Evolutionary conservation across 495 filamentous ascomycete genomes (phyloP).

Genomic region (Chlorociboria aeruginascens): DNA sequence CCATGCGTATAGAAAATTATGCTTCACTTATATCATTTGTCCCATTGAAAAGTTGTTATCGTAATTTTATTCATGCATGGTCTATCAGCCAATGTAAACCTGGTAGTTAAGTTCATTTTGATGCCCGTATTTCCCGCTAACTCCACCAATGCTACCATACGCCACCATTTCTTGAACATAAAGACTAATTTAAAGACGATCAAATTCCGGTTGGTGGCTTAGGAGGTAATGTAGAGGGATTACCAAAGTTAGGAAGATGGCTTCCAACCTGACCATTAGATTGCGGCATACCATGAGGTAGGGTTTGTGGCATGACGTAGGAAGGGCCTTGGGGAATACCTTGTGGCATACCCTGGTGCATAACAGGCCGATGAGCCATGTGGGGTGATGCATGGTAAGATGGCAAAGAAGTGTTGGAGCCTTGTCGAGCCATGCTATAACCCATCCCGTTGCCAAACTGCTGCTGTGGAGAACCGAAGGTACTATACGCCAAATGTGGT

Average conservation of each 20-base stretch:
- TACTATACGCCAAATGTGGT: conserved; percentile 20
- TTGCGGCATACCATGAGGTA: conserved; percentile 7
- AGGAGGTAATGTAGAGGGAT: conserved; percentile 41
- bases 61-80: conserved; percentile 16
- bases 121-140: conserved; percentile 19
- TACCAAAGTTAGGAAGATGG: conserved; percentile 43
- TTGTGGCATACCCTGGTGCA: conserved; percentile 18
- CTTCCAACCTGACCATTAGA: conserved; percentile 17
- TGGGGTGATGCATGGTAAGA: conserved; percentile 24
- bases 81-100: conserved; percentile 22
- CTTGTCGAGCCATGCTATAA: conserved; percentile 41
- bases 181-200: background rate
- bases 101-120: conserved; percentile 13
- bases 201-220: conserved; percentile 33
- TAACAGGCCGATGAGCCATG: conserved; percentile 18
- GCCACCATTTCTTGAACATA: conserved; percentile 14
- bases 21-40: conserved; percentile 1
- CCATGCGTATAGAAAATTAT: conserved; percentile 17
- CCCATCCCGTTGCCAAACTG: conserved; percentile 26
- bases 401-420: conserved; percentile 39
- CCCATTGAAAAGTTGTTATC: background rate
- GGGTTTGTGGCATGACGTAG: conserved; percentile 5
- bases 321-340: conserved; percentile 5
- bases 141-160: conserved; percentile 24
- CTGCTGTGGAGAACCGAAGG: conserved; percentile 22